phyloP scores from a whole-genome alignment of 2,329 filamentous ascomycete genomes.

The Sclerotinia sclerotiorum region DNA sequence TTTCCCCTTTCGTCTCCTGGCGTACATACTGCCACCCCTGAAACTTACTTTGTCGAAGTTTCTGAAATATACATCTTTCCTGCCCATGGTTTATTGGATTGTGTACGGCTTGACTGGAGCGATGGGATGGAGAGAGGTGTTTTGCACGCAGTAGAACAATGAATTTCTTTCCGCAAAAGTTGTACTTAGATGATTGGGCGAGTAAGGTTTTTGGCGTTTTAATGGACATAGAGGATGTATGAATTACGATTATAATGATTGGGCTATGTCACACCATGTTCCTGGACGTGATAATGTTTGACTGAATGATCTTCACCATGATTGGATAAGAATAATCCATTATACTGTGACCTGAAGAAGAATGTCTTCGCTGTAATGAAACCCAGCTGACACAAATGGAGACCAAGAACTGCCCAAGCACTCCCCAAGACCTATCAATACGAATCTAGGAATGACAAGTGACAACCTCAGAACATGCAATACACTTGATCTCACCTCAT shows the following conservation, averaged over 20 bases:
- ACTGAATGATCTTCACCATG: background rate
- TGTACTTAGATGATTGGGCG: constrained; percentile 19
- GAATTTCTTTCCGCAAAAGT: constrained; percentile 21
- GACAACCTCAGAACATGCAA: background rate
- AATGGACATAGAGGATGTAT: constrained; percentile 19
- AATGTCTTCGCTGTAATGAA: background rate
- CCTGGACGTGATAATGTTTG: no score
- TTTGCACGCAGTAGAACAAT: constrained; percentile 14
- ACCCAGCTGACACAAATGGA: background rate
- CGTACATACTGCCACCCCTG: constrained; percentile 19
- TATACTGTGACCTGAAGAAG: background rate
- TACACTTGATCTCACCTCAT: background rate
- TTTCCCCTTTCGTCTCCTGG: constrained; percentile 18
- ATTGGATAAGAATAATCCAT: background rate
- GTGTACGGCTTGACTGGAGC: constrained; percentile 14
- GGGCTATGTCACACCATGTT: background rate
- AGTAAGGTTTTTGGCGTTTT: constrained; percentile 14
- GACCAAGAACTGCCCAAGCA: background rate
- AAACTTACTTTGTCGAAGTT: constrained; percentile 11
- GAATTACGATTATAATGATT: constrained; percentile 18
- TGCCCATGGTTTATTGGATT: background rate
- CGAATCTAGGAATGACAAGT: background rate
- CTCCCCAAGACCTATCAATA: background rate
- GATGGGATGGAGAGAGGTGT: background rate
- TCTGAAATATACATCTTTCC: background rate